Base-by-base conservation (phyloP, 2,329 filamentous ascomycete species). In the Zymoseptoria brevis region DNA sequence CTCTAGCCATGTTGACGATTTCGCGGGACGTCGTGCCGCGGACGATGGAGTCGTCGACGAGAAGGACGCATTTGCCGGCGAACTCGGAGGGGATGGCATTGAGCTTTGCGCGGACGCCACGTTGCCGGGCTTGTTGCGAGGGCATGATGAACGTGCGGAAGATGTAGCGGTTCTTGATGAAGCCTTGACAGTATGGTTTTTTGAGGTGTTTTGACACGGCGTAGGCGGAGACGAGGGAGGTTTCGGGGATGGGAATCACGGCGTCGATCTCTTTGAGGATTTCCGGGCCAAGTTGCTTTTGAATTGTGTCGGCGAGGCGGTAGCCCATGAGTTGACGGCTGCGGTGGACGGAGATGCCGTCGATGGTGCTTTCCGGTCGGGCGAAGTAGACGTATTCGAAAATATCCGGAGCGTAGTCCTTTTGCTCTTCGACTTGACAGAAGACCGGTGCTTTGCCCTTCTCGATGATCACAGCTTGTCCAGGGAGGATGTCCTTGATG, bases 371-470 rank as follows among this genome's bases (percentile, higher is more conserved):
- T 73, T 96, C 91, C 0, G 89, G 89, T 1, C 91, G 81, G 13
- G 89, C 87, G 68, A 96, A 91, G 76, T 96, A 96, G 59, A 96
- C 87, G 64, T 86, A 90, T 75, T 95, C 89, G 69, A 95, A 94
- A 62, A 90, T 88, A 72, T 96, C 91, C 0, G 90, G 90, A 1
- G 88, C 86, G 71, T 96, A 96, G 16, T 81, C 80, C 67, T 83
- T 81, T 66, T 81, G 80, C 60, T 82, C 75, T 49, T 86, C 83
- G 13, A 96, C 85, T 73, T 96, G 90, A 62, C 81, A 80, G 77
- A 92, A 94, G 53, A 86, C 81, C 0, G 90, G 89, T 57, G 80
- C 78, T 54, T 83, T 80, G 49, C 89, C 89, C 76, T 95, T 95
- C 69, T 87, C 80, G 63, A 95, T 86, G 69, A 95, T 90, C 62